Evolutionary conservation across 1,284 basidiomycete genomes (phyloP).

Genomic region (Heliocybe sulcata): DNA sequence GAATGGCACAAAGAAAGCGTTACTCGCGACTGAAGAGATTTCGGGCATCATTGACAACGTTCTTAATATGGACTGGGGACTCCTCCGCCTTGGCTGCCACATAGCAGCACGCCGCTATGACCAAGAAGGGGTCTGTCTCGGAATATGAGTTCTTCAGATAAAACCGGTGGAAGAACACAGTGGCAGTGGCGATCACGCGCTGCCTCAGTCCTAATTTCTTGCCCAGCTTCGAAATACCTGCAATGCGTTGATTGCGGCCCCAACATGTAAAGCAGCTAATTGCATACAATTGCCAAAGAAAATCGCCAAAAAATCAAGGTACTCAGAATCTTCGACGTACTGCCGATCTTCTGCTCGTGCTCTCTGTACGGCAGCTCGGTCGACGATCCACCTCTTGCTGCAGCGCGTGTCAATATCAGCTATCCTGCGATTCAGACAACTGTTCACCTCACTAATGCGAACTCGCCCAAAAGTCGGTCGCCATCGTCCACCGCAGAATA

Average conservation of each 20-base stretch:
- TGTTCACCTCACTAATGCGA: constrained; percentile 57
- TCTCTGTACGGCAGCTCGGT: constrained; percentile 64
- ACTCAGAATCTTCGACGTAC: constrained; percentile 69
- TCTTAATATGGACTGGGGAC: constrained; percentile 91
- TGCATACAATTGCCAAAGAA: constrained; percentile 77
- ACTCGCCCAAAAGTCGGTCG: constrained; percentile 71
- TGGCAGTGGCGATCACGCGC: constrained; percentile 88
- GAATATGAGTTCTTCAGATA: constrained; percentile 92
- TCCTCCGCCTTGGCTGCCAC: constrained; percentile 97
- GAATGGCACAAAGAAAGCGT: background rate
- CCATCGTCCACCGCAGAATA: too few species aligned
- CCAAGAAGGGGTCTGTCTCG: constrained; percentile 91
- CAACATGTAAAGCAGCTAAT: background rate
- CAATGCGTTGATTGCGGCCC: background rate
- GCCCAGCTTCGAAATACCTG: constrained; percentile 83
- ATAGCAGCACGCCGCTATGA: constrained; percentile 90
- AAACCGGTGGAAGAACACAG: constrained; percentile 90
- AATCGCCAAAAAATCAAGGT: constrained; percentile 74
- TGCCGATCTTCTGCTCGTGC: constrained; percentile 72
- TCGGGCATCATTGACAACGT: constrained; percentile 80
- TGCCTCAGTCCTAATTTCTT: constrained; percentile 83
- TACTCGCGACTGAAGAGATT: constrained; percentile 70
- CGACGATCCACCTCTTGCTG: constrained; percentile 86
- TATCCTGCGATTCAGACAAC: background rate
- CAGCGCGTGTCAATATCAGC: constrained; percentile 8